Evolutionary conservation across 345 rosid species (phyloP).

Genomic region (Eucalyptus tenuipes): DNA sequence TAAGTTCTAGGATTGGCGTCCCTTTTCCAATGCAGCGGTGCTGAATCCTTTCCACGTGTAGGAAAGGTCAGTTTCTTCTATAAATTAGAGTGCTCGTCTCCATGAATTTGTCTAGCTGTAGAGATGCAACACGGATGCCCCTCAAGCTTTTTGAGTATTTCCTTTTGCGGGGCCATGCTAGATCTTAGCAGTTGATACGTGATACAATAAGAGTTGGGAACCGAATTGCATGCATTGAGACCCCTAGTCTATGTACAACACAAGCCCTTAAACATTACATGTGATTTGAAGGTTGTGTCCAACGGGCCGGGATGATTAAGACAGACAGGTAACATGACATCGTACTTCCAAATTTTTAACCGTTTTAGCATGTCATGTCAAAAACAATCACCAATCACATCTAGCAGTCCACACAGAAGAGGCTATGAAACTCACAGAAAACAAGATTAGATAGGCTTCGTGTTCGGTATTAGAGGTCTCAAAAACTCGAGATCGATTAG

Average conservation of each 20-base stretch:
- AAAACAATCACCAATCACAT: background rate
- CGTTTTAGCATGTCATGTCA: background rate
- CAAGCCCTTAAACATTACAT: background rate
- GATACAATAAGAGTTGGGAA: background rate
- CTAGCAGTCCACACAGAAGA: background rate
- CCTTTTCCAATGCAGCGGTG: background rate
- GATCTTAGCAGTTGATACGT: background rate
- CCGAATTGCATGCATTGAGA: background rate
- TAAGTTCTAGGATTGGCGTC: background rate
- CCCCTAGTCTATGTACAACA: background rate
- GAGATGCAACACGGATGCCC: background rate
- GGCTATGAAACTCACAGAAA: background rate
- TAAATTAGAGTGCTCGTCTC: background rate
- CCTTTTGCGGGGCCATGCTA: background rate
- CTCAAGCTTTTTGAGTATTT: background rate
- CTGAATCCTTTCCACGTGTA: background rate
- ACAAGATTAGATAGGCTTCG: background rate
- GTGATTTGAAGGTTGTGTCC: background rate
- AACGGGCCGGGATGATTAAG: rapidly evolving
- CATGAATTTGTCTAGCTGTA: background rate
- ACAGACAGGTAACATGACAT: background rate
- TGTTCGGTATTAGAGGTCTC: background rate
- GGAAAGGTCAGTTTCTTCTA: background rate
- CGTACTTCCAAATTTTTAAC: background rate
- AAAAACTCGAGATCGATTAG: background rate